Evolutionary conservation across 495 filamentous ascomycete species (phyloP), one percentile per base, ranked within the genome.

Genomic region (Clohesyomyces aquaticus): DNA sequence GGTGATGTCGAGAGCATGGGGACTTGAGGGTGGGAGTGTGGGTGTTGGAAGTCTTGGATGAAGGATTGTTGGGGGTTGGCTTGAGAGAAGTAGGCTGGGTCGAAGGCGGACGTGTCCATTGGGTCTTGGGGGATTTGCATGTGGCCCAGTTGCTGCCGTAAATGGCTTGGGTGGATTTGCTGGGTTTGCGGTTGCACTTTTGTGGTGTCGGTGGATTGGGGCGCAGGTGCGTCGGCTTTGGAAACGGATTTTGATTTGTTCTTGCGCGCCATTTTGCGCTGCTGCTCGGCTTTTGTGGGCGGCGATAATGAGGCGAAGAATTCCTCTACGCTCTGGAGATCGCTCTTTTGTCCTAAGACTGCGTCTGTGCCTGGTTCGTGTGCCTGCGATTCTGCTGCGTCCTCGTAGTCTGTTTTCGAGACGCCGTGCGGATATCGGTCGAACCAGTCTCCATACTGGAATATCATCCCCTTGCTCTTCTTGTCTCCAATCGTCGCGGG

Each of bases 401-500:
- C 91, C 66, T 93, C 88, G 76, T 89, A 94, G 74, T 94, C 88
- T 10, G 87, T 80, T 55, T 88, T 82, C 26, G 90, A 90, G 21
- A 97, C 90, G 11, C 94, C 94, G 69, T 94, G 91, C 0, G 94
- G 94, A 76, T 97, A 97, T 66, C 90, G 87, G 71, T 93, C 86
- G 71, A 97, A 97, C 94, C 94, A 98, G 75, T 98, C 94, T 35
- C 93, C 93, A 68, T 98, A 98, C 71, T 97, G 93, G 77, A 96
- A 93, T 73, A 96, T 90, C 12, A 78, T 76, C 1, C 83, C 62
- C n/a, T 73, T 69, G 22, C 56, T 49, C 12, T 53, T 63, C 14
- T 70, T 67, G 8, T 59, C 51, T 18, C 58, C 66, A 27, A 29
- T 47, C 1, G 55, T 32, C 3, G 22, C 11, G 0, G 63, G 19